Base-by-base conservation (phyloP, 225 moss, liverwort and hornwort species). In the Neckera pumila region DNA sequence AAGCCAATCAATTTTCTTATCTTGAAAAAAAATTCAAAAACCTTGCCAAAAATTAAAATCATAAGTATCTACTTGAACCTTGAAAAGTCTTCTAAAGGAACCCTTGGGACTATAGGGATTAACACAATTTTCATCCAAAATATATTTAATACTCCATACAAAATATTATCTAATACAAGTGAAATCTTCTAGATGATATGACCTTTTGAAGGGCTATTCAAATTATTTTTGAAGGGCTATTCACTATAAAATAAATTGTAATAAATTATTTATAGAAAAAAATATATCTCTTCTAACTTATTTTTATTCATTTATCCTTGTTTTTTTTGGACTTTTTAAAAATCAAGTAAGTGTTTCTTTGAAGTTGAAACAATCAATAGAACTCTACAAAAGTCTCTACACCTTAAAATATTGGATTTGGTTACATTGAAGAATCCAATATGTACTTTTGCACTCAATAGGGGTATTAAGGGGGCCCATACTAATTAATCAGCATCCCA, bases 101-200 rank as follows among this genome's bases (percentile, higher is more conserved):
- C 10, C 22, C 22, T 57, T 22, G 1, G 57, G 10, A 57, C 10
- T 57, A 20, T 57, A 57, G 20, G 56, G 9, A 6, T 15, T 26
- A 26, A 42, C 13, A 6, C 8, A 49, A 49, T 20, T 75, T 19
- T 75, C 75, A 75, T 49, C 1, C 49, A 31, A 47, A 31, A n/a
- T n/a, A n/a, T n/a, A n/a, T n/a, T n/a, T n/a, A n/a, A n/a, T n/a
- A n/a, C n/a, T n/a, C n/a, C n/a, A n/a, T n/a, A n/a, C n/a, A n/a
- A n/a, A n/a, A n/a, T n/a, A n/a, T n/a, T n/a, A 45, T 12, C 0
- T 31, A 12, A 12, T 0, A 53, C 5, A 36, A 1, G 4, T 33
- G 6, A 33, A 33, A 8, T 36, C 14, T 53, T 76, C 30, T 53
- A 22, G 9, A 5, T 76, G 14, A 53, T 53, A 0, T 0, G 1